Evolutionary conservation across 2,329 filamentous ascomycete genomes (phyloP), one percentile per base, ranked within the genome.

Genomic region (Coniochaeta pulveracea): DNA sequence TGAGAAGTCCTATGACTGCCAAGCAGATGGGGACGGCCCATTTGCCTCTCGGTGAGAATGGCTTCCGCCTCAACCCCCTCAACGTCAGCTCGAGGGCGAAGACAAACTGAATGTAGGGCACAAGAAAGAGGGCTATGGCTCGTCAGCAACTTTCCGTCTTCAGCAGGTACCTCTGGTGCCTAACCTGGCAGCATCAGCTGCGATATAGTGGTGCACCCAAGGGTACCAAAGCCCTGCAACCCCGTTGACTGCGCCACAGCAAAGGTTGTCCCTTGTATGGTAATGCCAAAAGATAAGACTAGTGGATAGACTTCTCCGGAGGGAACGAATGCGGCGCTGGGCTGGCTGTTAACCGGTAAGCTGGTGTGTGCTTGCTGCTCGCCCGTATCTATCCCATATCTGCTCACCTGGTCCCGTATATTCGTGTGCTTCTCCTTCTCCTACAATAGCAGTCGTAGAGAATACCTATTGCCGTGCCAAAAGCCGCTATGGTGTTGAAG

Each of bases 31-130:
- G 54, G 17, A 76, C 64, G 22, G 66, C 69, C 66, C 74, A 81
- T 49, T 66, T 75, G 18, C 68, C 62, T 37, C 72, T 65, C 2
- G 66, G 58, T 4, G 68, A 63, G 42, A 82, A 81, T 2, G 74
- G 66, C 28, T 61, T 60, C 28, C 55, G 58, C 41, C 58, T 63
- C 17, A 78, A 49, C 9, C 71, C 67, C 42, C 78, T 63, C 11
- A 72, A 45, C 0, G 71, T 60, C 21, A 70, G 64, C 50, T 84
- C 79, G 37, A 78, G 40, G 10, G 71, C 73, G 43, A 83, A 81
- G 11, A 80, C 62, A 14, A 81, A 47, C 42, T 81, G 77, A 19
- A 76, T 66, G 40, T 69, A 80, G 17, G 77, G 77, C 7, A 75
- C 66, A 34, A 82, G 63, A 45, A 83, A 81, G 22, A 81, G 62